phyloP scores from a whole-genome alignment of 2,329 filamentous ascomycete genomes.

The Tolypocladium tundrense region DNA sequence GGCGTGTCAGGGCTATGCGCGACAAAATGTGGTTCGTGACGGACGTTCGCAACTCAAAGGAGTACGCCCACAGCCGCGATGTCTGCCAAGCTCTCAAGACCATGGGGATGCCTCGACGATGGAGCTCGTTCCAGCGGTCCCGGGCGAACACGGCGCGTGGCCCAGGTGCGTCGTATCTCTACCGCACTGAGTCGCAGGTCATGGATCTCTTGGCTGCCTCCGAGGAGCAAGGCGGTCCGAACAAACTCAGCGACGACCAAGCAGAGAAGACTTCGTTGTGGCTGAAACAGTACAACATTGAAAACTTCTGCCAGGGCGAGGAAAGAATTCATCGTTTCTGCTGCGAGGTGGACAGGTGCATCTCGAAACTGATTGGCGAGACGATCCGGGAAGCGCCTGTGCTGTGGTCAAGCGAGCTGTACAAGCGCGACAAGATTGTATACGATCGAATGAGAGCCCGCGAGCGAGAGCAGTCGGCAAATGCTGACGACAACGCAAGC shows the following conservation, averaged over 20 bases:
- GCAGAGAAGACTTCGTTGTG: slow-evolving; percentile 75
- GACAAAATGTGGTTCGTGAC: slow-evolving; percentile 99
- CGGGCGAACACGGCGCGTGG: slow-evolving; percentile 37
- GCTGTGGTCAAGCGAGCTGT: slow-evolving; percentile 86
- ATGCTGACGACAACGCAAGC: slow-evolving; percentile 39
- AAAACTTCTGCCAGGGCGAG: slow-evolving; percentile 91
- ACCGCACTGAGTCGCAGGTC: slow-evolving; percentile 74
- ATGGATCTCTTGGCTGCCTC: slow-evolving; percentile 78
- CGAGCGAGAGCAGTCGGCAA: slow-evolving; percentile 36
- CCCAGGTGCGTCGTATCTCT: slow-evolving; percentile 52
- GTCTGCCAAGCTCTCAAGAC: slow-evolving; percentile 81
- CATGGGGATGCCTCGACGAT: slow-evolving; percentile 63
- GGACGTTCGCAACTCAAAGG: slow-evolving; percentile 80
- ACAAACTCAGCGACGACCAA: slow-evolving; percentile 94
- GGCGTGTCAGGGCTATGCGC: slow-evolving; percentile 61
- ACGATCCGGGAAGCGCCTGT: slow-evolving; percentile 77
- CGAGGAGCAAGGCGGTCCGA: slow-evolving; percentile 77
- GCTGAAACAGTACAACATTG: slow-evolving; percentile 71
- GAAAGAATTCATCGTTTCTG: slow-evolving; percentile 91
- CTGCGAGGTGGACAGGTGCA: slow-evolving; percentile 78
- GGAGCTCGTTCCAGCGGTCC: slow-evolving; percentile 39
- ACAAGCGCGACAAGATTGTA: slow-evolving; percentile 61
- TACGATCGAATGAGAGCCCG: slow-evolving; percentile 37
- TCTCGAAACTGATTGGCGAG: slow-evolving; percentile 76
- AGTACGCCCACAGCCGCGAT: slow-evolving; percentile 78